Base-by-base conservation (phyloP, 2,329 filamentous ascomycete species). In the Colletotrichum falcatum region DNA sequence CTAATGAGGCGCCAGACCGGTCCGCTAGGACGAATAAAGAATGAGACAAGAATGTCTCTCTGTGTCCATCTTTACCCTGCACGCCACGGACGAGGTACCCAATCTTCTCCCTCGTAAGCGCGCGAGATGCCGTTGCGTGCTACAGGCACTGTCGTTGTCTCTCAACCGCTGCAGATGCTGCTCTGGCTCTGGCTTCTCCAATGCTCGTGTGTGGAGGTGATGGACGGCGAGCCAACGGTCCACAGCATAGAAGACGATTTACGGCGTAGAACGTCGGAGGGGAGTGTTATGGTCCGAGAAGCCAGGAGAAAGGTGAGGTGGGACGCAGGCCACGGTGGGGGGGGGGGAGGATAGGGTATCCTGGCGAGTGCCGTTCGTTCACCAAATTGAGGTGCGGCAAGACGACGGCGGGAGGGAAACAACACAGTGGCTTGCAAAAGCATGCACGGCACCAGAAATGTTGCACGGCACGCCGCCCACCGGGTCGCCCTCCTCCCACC, bases 301-400 rank as follows among this genome's bases (percentile, higher is more conserved):
- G 33, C 26, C 35, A 30, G 49, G 33, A n/a, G 30, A 23, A 35
- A 48, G 28, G 20, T 28, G 6, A 39, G 20, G 42, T 12, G 30
- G 58, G 28, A 35, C 26, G 14, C 9, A 42, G 49, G 37, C 42
- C 46, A 33, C 23, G n/a, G 20, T 55, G 23, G 26, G 39, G 33
- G 39, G 56, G 42, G 26, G 28, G 20, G 20, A 55, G 20, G 20
- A 61, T 44, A n/a, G 51, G 51, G 35, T 42, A 54, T 28, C 42
- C 62, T 49, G 35, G 53, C 35, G n/a, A n/a, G 33, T 26, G 33
- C 35, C 30, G 12, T 23, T 61, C 44, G 44, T 37, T 30, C 44
- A 28, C 20, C 61, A 51, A 51, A 51, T 58, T 61, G 64, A 67
- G 64, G 58, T 58, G 67, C 64, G 64, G 64, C 67, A 70, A 67